phyloP scores from a whole-genome alignment of 2,329 filamentous ascomycete genomes.

The Ophiognomonia clavigignenti-juglandacearum region DNA sequence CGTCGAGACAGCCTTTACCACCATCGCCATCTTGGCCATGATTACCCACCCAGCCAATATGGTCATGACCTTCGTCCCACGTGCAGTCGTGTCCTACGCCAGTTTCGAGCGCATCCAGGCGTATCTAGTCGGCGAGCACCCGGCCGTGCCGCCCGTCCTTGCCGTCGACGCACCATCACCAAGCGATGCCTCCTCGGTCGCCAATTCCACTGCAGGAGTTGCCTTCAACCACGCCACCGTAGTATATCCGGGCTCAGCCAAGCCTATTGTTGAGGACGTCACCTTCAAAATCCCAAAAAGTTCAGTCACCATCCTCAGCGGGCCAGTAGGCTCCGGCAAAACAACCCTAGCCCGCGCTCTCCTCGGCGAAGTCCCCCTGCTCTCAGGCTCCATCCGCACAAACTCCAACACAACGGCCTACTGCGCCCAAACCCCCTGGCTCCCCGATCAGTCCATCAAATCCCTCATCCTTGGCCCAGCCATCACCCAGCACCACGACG shows the following conservation, averaged over 20 bases:
- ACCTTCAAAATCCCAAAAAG: constrained; percentile 20
- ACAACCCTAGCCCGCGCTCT: constrained; percentile 23
- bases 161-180: not conserved
- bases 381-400: constrained; percentile 22
- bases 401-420: constrained; percentile 27
- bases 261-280: constrained; percentile 20
- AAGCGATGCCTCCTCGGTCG: too few species aligned
- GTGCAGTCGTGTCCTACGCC: constrained; percentile 26
- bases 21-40: constrained; percentile 32
- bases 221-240: constrained; percentile 13
- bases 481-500: constrained; percentile 11
- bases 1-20: constrained; percentile 34
- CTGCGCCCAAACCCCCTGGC: constrained; percentile 32
- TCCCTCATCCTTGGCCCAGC: constrained; percentile 24
- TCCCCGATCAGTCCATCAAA: constrained; percentile 29
- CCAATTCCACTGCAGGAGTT: constrained; percentile 4
- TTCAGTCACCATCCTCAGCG: constrained; percentile 23
- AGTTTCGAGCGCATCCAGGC: constrained; percentile 33
- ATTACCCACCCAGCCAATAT: constrained; percentile 39
- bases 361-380: constrained; percentile 24
- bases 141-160: not conserved
- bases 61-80: constrained; percentile 36
- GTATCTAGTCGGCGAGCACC: constrained; percentile 21
- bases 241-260: not conserved
- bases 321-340: constrained; percentile 26